Evolutionary conservation across 352 stramenopile species (phyloP).

Genomic region (Phytopythium montanum): DNA sequence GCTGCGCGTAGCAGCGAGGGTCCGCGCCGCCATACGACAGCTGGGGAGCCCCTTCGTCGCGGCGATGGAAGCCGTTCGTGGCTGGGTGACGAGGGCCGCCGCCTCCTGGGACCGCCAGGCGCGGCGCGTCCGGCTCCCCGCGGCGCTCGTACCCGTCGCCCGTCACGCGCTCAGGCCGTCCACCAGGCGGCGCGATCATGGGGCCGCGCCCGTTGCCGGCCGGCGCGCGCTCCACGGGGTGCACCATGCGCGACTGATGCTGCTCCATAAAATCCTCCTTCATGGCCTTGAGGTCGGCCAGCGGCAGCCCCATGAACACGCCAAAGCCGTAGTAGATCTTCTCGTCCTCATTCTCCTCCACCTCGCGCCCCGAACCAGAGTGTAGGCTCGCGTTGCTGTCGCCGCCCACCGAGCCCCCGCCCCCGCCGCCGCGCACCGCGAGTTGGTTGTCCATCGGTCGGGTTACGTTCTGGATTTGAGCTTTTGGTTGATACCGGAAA

Average conservation of each 20-base stretch:
- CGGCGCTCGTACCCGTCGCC: slow-evolving; percentile 10
- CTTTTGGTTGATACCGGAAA: no score
- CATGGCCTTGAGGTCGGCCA: slow-evolving; percentile 83
- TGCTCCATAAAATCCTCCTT: slow-evolving; percentile 76
- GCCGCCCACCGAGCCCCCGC: not conserved
- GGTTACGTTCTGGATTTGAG: not conserved
- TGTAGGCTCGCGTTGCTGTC: slow-evolving; percentile 13
- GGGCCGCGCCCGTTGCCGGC: not conserved
- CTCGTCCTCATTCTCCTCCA: slow-evolving; percentile 66
- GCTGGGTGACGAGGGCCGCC: not conserved
- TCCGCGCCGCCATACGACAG: slow-evolving; percentile 10
- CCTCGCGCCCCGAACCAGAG: slow-evolving; percentile 20
- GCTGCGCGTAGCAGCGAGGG: slow-evolving; percentile 10
- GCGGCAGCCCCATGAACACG: slow-evolving; percentile 83
- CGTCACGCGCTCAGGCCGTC: slow-evolving; percentile 11
- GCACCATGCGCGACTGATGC: slow-evolving; percentile 27
- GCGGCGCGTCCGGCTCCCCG: slow-evolving; percentile 18
- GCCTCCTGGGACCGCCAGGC: slow-evolving; percentile 3
- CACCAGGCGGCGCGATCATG: slow-evolving; percentile 8
- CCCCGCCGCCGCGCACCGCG: slow-evolving; percentile 16
- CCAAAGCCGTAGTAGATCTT: slow-evolving; percentile 89
- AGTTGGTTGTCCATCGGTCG: slow-evolving; percentile 48
- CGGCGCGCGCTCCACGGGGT: not conserved
- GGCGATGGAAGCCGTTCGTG: slow-evolving; percentile 1
- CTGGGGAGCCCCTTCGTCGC: slow-evolving; percentile 12